Evolutionary conservation across 2,329 filamentous ascomycete species (phyloP).

Genomic region (Aspergillus oerlinghausenensis): DNA sequence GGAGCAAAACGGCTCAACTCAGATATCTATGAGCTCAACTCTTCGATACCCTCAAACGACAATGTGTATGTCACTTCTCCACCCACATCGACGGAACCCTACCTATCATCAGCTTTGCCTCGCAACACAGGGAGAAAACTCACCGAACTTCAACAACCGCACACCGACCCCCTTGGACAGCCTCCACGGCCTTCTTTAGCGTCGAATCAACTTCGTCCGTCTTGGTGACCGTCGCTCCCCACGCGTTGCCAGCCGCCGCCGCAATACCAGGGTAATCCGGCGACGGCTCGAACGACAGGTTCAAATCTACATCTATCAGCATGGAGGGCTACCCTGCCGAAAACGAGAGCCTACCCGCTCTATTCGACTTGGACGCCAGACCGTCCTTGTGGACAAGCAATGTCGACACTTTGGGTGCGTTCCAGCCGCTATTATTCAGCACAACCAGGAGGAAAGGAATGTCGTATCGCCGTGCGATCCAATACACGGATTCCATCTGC

Average conservation of each 20-base stretch:
- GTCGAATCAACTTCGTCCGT: neutral
- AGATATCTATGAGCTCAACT: too few species aligned
- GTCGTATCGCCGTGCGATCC: constrained; percentile 60
- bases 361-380: constrained; percentile 52
- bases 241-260: constrained; percentile 45
- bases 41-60: too few species aligned
- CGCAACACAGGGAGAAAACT: neutral
- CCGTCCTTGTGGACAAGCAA: constrained; percentile 60
- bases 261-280: constrained; percentile 64
- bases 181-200: neutral
- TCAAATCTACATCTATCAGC: constrained; percentile 48
- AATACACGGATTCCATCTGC: constrained; percentile 61
- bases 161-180: neutral
- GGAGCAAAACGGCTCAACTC: too few species aligned
- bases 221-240: neutral
- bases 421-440: constrained; percentile 66
- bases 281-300: constrained; percentile 58
- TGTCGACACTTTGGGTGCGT: constrained; percentile 46
- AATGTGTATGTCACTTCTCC: neutral
- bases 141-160: neutral
- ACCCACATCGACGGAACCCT: neutral
- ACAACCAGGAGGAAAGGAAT: constrained; percentile 62
- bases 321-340: neutral
- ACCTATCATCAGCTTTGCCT: neutral
- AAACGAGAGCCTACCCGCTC: neutral